These are phyloP conservation scores for Gamsiella multidivaricata DNA, from an alignment of 192 early-diverging fungal species.

Conservation along the genomic window DNA sequence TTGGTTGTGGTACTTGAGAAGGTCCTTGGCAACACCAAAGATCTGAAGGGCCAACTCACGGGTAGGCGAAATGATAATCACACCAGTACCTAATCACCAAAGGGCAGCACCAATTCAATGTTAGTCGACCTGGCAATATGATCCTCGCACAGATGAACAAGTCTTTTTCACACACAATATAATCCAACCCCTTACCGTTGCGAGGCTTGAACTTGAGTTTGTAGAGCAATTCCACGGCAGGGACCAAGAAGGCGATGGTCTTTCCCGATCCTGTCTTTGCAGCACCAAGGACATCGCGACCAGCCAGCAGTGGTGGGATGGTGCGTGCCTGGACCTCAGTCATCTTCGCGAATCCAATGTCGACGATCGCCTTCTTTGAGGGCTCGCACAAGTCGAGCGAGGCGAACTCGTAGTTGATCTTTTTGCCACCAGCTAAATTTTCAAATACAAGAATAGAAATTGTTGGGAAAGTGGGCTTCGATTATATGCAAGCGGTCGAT, in stretches of 20 bases:
- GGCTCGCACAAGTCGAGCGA: slow-evolving; percentile 83
- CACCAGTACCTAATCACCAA: slow-evolving; percentile 78
- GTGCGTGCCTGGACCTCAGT: slow-evolving; percentile 97
- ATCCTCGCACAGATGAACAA: too few relatives aligned
- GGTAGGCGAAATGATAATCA: slow-evolving; percentile 96
- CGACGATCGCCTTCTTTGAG: slow-evolving; percentile 84
- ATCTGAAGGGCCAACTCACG: slow-evolving; percentile 99
- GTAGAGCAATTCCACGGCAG: slow-evolving; percentile 90
- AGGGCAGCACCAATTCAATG: too few relatives aligned
- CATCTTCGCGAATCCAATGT: slow-evolving; percentile 95
- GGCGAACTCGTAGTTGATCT: slow-evolving; percentile 73
- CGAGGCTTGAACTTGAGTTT: slow-evolving; percentile 96
- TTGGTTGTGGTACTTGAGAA: slow-evolving; percentile 94
- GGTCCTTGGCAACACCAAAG: slow-evolving; percentile 96
- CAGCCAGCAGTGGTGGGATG: slow-evolving; percentile 95
- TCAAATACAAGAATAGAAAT: background rate
- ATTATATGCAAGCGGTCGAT: background rate
- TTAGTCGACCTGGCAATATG: too few relatives aligned
- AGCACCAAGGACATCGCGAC: slow-evolving; percentile 96
- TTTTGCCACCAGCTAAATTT: slow-evolving; percentile 23
- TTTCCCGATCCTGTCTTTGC: slow-evolving; percentile 99
- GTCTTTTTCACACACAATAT: too few relatives aligned
- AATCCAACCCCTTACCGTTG: slow-evolving; percentile 88
- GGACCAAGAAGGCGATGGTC: slow-evolving; percentile 96
- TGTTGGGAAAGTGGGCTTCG: background rate